These are phyloP conservation scores for Epichloe baconii DNA, from an alignment of 2,329 filamentous ascomycete genomes.

Conservation along the genomic window DNA sequence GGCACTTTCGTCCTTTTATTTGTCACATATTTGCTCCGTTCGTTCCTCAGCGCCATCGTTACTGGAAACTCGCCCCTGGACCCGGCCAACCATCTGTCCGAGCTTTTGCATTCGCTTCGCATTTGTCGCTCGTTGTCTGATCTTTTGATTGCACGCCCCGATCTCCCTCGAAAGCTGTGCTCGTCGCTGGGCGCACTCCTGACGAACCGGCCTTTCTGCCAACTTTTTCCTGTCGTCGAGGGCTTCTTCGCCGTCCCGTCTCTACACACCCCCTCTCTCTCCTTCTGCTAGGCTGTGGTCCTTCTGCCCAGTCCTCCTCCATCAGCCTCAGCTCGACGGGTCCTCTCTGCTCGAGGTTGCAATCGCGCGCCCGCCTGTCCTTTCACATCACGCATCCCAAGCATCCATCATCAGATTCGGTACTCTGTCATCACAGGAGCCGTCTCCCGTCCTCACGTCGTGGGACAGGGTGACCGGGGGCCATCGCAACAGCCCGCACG, in stretches of 20 bases:
- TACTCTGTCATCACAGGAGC: constrained; percentile 7
- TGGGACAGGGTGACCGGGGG: constrained; percentile 19
- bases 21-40: constrained; percentile 5
- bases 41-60: constrained; percentile 6
- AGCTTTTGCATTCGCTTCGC: constrained; percentile 6
- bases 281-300: neutral
- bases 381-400: constrained; percentile 1
- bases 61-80: constrained; percentile 8
- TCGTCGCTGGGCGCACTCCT: constrained; percentile 10
- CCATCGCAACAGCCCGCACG: constrained; percentile 20
- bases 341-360: neutral
- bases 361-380: constrained; percentile 1
- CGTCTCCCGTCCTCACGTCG: constrained; percentile 9
- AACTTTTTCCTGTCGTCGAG: neutral
- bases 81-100: constrained; percentile 7
- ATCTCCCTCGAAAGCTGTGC: constrained; percentile 5
- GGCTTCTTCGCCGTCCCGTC: neutral
- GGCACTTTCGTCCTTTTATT: constrained; percentile 7
- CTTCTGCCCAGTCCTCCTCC: neutral
- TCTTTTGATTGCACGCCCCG: constrained; percentile 4
- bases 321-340: constrained; percentile 3
- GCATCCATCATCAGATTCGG: constrained; percentile 5
- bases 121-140: constrained; percentile 4
- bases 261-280: constrained; percentile 2
- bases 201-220: constrained; percentile 8